Evolutionary conservation across 768 basidiomycete genomes (phyloP), one percentile per base, ranked within the genome.

Genomic region (Mycena rosella): DNA sequence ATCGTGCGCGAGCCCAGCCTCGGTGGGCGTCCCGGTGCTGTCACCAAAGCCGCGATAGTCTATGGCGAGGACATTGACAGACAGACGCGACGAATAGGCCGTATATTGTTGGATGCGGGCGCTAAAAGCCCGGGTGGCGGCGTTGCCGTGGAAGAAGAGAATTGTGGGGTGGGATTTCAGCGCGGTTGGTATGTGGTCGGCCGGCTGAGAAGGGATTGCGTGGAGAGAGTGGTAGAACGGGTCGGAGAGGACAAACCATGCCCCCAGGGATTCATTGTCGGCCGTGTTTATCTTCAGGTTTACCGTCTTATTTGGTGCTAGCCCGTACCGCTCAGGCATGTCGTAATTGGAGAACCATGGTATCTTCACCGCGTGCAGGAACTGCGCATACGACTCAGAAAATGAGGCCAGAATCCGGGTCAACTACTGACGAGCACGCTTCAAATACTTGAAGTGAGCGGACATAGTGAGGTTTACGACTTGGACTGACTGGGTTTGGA

Each of bases 31-130:
- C 0, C 95, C 95, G 1, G 87, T 85, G 60, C 95, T 96, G 74
- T 98, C 96, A 2, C 83, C 97, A 73, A 92, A 99, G 2, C 96
- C 96, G 54, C 96, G 88, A 76, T 98, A 99, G 79, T 99, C 97
- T 38, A 95, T 88, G 1, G 89, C 89, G 27, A 98, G 81, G 17
- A 98, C 90, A 76, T 96, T 96, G 22, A 87, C 87, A 20, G 82
- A 81, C 9, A 94, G 80, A 1, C 91, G 86, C 3, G 89, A 86
- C 0, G 92, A 85, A 73, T 91, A 90, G 0, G 86, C 83, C 20
- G 84, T 79, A 74, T 95, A 95, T 42, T 89, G 85, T 20, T 83
- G 84, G n/a, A 96, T 82, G 14, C 96, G 91, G 45, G 83, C 85
- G 1, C 80, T 69, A 8, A 87, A 83, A 0, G 93, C 93, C 18